Percentiles rank a stretch among this genome's conserved stretches.
Conservation (phyloP, 2,329 filamentous ascomycete genomes). For the Camptophora hylomeconis region DNA sequence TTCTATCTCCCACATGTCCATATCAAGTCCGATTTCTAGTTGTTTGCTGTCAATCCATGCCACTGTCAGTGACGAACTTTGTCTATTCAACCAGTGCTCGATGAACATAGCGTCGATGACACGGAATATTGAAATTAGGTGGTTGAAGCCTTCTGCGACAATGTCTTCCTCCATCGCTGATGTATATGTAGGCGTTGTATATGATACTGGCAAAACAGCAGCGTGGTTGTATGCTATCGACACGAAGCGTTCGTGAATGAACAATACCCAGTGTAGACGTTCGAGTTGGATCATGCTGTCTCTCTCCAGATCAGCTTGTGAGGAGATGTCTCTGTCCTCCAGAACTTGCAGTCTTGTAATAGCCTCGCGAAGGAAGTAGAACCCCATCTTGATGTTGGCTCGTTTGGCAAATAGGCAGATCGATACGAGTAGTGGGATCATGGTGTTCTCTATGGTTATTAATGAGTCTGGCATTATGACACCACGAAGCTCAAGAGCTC, state of each 20-base stretch:
- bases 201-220: conserved; percentile 29
- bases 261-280: conserved; percentile 43
- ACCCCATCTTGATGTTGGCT: conserved; percentile 33
- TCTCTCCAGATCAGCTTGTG: conserved; percentile 20
- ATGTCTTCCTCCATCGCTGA: no score
- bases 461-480: conserved; percentile 26
- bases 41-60: conserved; percentile 34
- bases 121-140: conserved; percentile 32
- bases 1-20: conserved; percentile 24
- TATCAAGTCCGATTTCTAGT: conserved; percentile 26
- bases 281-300: conserved; percentile 32
- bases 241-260: conserved; percentile 46
- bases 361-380: conserved; percentile 39
- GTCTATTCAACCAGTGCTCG: conserved; percentile 30
- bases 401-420: conserved; percentile 39
- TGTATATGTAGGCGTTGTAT: no score
- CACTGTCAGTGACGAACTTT: conserved; percentile 23
- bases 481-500: conserved; percentile 24
- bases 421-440: conserved; percentile 41
- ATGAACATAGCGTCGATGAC: conserved; percentile 33
- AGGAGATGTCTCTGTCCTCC: no score
- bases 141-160: conserved; percentile 32
- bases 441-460: conserved; percentile 32
- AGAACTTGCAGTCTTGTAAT: conserved; percentile 34
- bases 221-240: conserved; percentile 38